Evolutionary conservation across 2,329 filamentous ascomycete species (phyloP).

Genomic region (Bipolaris cookei): DNA sequence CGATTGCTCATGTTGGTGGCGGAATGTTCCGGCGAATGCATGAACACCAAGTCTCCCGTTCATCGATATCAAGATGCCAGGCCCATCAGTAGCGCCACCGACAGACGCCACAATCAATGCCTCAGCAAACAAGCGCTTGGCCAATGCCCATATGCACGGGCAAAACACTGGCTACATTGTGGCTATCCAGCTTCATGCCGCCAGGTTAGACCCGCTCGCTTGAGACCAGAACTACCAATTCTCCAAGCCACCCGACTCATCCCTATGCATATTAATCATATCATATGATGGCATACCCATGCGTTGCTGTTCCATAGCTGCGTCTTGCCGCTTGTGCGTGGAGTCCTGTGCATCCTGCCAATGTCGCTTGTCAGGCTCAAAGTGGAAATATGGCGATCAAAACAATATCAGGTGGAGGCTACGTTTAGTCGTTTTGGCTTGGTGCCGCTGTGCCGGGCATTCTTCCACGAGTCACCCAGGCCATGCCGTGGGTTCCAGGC

Average conservation of each 20-base stretch:
- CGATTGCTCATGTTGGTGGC: not conserved
- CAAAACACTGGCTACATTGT: conserved; percentile 20
- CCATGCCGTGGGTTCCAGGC: not conserved
- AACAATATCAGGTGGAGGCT: conserved; percentile 13
- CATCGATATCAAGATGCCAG: conserved; percentile 9
- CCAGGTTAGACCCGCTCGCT: conserved; percentile 14
- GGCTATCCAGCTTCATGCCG: conserved; percentile 30
- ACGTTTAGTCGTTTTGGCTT: conserved; percentile 26
- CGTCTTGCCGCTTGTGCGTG: conserved; percentile 25
- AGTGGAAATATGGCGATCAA: conserved; percentile 20
- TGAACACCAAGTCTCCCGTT: conserved; percentile 3
- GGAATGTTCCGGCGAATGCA: not conserved
- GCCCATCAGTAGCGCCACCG: conserved; percentile 14
- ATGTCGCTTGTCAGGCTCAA: conserved; percentile 34
- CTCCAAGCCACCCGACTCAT: conserved; percentile 10
- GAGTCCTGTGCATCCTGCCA: conserved; percentile 25
- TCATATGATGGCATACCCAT: conserved; percentile 14
- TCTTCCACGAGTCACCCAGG: conserved; percentile 9
- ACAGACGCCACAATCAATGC: conserved; percentile 24
- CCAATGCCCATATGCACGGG: conserved; percentile 17
- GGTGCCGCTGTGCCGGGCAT: conserved; percentile 18
- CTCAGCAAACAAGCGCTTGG: conserved; percentile 35
- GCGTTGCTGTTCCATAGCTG: conserved; percentile 13
- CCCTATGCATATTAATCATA: conserved; percentile 13
- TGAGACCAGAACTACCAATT: conserved; percentile 14